These are phyloP conservation scores for Boletus subparvulus DNA, from an alignment of 768 basidiomycete genomes.

Conservation along the genomic window DNA sequence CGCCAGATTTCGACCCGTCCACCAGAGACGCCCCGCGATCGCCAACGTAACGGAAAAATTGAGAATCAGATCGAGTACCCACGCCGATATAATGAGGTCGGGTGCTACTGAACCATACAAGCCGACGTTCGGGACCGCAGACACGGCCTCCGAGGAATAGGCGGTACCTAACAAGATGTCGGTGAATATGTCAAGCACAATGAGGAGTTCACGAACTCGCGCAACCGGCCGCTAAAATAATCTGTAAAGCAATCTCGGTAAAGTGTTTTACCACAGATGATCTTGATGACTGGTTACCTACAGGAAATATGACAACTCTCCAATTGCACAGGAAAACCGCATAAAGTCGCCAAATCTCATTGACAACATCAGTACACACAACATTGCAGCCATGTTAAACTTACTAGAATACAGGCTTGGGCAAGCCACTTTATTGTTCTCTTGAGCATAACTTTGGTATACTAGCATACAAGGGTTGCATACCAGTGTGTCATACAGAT, in stretches of 20 bases:
- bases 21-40: not conserved
- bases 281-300: not conserved
- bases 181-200: not conserved
- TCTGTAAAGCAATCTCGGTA: not conserved
- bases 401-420: not conserved
- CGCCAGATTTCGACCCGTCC: not conserved
- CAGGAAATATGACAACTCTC: slow-evolving; percentile 1
- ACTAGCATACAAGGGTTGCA: not conserved
- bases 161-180: not conserved
- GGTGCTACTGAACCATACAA: not conserved
- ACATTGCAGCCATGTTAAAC: not conserved
- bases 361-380: not conserved
- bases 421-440: not conserved
- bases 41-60: not conserved
- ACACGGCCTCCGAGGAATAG: not conserved
- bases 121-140: not conserved
- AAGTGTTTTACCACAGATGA: not conserved
- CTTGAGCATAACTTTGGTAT: not conserved
- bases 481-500: not conserved
- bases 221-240: not conserved
- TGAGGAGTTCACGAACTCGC: not conserved
- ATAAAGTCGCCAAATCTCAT: slow-evolving; percentile 3
- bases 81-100: not conserved
- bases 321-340: not conserved
- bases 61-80: not conserved